phyloP scores from a whole-genome alignment of 306 rosid genomes.

The Prosopis cineraria region DNA sequence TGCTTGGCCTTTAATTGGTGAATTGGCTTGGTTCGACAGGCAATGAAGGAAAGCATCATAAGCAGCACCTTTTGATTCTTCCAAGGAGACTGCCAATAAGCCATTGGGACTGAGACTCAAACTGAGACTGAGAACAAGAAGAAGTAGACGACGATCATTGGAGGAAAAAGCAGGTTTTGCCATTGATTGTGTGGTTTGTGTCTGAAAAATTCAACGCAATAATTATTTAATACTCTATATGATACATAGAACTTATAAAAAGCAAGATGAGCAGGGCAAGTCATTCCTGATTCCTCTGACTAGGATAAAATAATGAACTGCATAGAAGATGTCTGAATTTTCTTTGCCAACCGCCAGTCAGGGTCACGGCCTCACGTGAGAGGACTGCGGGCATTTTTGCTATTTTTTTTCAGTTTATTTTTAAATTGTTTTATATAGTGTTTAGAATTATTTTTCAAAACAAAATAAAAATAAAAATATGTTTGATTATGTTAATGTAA shows the following conservation, averaged over 20 bases:
- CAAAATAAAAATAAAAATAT: too few relatives aligned
- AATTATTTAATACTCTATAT: not conserved
- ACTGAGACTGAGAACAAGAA: not conserved
- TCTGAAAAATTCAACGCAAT: not conserved
- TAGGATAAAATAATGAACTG: not conserved
- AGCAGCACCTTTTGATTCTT: not conserved
- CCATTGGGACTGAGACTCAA: not conserved
- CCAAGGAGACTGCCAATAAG: not conserved
- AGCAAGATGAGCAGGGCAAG: not conserved
- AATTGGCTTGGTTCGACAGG: constrained; percentile 24
- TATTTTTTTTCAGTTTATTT: too few relatives aligned
- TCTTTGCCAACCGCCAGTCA: too few relatives aligned
- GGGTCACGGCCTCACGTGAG: too few relatives aligned
- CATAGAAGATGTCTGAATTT: too few relatives aligned
- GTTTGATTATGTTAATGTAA: too few relatives aligned
- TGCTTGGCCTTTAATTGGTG: constrained; percentile 15
- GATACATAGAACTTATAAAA: not conserved
- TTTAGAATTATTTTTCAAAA: too few relatives aligned
- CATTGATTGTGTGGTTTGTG: constrained; percentile 30
- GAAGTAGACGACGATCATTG: not conserved
- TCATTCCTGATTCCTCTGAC: not conserved
- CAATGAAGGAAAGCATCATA: constrained; percentile 21
- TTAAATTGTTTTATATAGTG: too few relatives aligned
- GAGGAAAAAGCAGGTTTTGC: constrained; percentile 7
- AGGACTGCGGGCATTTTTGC: too few relatives aligned